Conservation (phyloP, 441 rosid genomes). For the Populus hybrid region DNA sequence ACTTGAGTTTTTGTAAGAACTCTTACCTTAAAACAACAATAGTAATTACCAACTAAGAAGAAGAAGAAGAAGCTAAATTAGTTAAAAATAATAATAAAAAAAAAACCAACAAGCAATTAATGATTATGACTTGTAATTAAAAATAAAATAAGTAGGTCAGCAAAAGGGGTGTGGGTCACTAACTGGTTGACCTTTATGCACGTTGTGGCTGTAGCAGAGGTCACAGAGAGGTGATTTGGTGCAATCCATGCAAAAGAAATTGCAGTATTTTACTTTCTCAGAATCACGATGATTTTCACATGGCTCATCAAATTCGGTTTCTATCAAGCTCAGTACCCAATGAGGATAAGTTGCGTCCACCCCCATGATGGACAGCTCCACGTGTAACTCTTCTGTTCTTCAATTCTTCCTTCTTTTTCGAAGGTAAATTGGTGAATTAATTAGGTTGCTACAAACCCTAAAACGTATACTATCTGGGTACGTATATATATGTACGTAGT, state of each 20-base stretch:
- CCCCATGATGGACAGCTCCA: background rate
- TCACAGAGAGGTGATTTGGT: background rate
- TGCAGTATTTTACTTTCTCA: background rate
- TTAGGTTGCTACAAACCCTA: background rate
- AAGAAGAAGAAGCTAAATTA: too few species aligned
- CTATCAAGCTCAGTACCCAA: constrained; percentile 1
- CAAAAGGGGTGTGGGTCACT: background rate
- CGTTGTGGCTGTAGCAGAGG: background rate
- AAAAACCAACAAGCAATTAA: too few species aligned
- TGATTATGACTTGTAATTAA: background rate
- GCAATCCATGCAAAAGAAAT: constrained; percentile 10
- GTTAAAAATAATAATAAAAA: too few species aligned
- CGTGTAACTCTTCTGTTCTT: background rate
- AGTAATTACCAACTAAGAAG: too few species aligned
- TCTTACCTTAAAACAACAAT: too few species aligned
- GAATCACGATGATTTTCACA: background rate
- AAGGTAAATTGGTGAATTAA: background rate
- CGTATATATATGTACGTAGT: too few species aligned
- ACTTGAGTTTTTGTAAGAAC: too few species aligned
- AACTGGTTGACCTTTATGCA: background rate
- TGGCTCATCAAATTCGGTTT: constrained; percentile 4
- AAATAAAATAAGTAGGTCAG: too few species aligned
- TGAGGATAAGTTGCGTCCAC: background rate
- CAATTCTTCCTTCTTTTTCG: background rate
- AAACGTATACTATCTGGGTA: background rate